Base-by-base conservation (phyloP, 306 rosid species). In the Lathyrus aphaca region DNA sequence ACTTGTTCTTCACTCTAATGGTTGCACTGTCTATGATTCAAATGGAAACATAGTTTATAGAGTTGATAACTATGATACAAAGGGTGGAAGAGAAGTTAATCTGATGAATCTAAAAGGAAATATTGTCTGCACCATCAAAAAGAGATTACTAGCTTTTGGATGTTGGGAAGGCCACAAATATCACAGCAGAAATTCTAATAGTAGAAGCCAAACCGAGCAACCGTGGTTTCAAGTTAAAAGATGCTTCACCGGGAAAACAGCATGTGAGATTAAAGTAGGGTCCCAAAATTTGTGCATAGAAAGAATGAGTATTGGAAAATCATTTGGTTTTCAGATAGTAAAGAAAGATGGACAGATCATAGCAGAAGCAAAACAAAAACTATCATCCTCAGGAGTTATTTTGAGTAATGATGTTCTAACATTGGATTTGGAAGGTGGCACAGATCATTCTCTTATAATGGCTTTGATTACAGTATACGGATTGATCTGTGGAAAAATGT, bases 71-170 rank as follows among this genome's bases (percentile, higher is more conserved):
- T 94, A 94, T 65, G 86, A 84, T 68, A 71, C 64, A 7, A 94
- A 88, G 66, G 86, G 90, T 32, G 79, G 83, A 74, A 50, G 76
- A 17, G 89, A 90, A 80, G 95, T 88, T 58, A 78, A 76, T 72
- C 97, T 94, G 77, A 94, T 90, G 98, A 86, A 94, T 87, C 83
- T 90, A 8, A 17, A 69, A 42, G 97, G 98, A 54, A 81, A 68
- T 57, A 71, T 82, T 23, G 81, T 94, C 15, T 94, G 76, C 19
- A 85, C 87, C 23, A 80, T 94, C 10, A 80, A 73, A 5, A 84
- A 82, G 96, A 88, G 76, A 67, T 78, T 82, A 18, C 77, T 75
- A 19, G 77, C 86, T 65, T 82, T 86, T 45, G 91, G 96, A 51
- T 40, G 85, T 12, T 93, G 98, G 98, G 81, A 86, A 58, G 98